Evolutionary conservation across 2,329 filamentous ascomycete genomes (phyloP), one percentile per base, ranked within the genome.

Genomic region (Colletotrichum chrysophilum): DNA sequence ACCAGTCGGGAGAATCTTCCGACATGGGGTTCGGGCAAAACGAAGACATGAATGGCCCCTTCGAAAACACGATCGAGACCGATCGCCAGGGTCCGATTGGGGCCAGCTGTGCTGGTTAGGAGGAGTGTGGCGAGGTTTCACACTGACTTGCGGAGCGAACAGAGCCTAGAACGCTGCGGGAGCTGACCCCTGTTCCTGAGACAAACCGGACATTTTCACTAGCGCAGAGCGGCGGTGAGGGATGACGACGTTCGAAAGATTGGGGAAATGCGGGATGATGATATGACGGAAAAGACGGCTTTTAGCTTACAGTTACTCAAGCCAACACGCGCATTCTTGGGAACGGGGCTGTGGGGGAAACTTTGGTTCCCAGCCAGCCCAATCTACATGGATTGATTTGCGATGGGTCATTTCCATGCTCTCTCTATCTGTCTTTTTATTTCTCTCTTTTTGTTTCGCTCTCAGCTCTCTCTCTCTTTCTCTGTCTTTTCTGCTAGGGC

Each of bases 241-340:
- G 36, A 71, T 30, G 56, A 38, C 43, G 73, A 55, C 28, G 58
- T 69, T 30, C 10, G 7, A 62, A 66, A 34, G 61, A 43, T 52
- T 62, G 55, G 71, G 66, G 64, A 66, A 55, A 72, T 73, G 72
- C 68, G 65, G 66, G 58, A 76, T 77, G 75, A 76, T 76, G 75
- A 73, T 68, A 68, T 58, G 48, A 55, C 64, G 65, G 74, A 30
- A 76, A 70, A 36, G 65, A 70, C 71, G 65, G 65, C 74, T 60
- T 18, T 34, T 71, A 68, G 67, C 38, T 61, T 13, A 48, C 12
- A 16, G 30, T 32, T 8, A 61, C 68, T 66, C 60, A 58, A 32
- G 34, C 52, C 60, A 61, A 38, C 61, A 28, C 38, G 26, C 21
- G 26, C 26, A 43, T 60, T 66, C 58, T 30, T n/a, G 32, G 16